These are phyloP conservation scores for Grammothele lineata DNA, from an alignment of 768 basidiomycete species.

Conservation along the genomic window DNA sequence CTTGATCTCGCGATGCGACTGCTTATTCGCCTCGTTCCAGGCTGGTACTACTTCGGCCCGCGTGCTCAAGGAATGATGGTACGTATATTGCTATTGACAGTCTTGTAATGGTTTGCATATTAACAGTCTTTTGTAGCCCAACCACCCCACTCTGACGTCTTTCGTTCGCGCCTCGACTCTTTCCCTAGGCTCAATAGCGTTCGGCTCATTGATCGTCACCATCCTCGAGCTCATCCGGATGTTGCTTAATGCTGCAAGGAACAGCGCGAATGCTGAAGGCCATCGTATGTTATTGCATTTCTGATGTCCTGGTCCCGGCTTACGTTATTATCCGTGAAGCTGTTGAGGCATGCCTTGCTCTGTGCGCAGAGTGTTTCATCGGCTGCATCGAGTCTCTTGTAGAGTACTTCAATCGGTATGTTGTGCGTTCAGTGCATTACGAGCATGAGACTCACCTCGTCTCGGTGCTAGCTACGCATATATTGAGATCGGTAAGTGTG, in stretches of 20 bases:
- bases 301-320: background rate
- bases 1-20: background rate
- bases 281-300: slow-evolving; percentile 46
- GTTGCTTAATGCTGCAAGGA: slow-evolving; percentile 52
- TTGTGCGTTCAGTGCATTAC: background rate
- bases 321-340: slow-evolving; percentile 38
- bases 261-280: slow-evolving; percentile 59
- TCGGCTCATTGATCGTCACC: slow-evolving; percentile 81
- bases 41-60: slow-evolving; percentile 83
- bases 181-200: slow-evolving; percentile 81
- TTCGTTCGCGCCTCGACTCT: slow-evolving; percentile 73
- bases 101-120: too few species aligned
- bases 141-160: slow-evolving; percentile 63
- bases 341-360: slow-evolving; percentile 68
- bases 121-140: too few species aligned
- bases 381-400: slow-evolving; percentile 66
- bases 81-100: too few species aligned
- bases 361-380: slow-evolving; percentile 76
- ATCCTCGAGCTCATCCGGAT: slow-evolving; percentile 66
- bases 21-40: slow-evolving; percentile 11
- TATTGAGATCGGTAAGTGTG: slow-evolving; percentile 66
- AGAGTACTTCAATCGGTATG: slow-evolving; percentile 74
- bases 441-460: background rate
- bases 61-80: slow-evolving; percentile 62
- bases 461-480: slow-evolving; percentile 58